phyloP scores from a whole-genome alignment of 2,329 filamentous ascomycete genomes.

The Sporothrix phasma region DNA sequence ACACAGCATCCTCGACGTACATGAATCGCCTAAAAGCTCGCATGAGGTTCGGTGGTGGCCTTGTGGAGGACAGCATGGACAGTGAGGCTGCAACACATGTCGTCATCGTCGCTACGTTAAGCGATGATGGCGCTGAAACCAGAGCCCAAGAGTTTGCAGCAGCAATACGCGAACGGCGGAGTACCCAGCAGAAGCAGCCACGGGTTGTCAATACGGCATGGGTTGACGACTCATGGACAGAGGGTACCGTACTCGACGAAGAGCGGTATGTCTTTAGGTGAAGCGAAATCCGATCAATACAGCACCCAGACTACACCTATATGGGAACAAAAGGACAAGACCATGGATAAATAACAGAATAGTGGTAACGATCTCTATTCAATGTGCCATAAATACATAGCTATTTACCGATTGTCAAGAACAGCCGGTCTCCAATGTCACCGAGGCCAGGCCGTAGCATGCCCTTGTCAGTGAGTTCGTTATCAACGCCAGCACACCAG shows the following conservation, averaged over 20 bases:
- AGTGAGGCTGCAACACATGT: conserved; percentile 60
- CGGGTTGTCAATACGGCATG: conserved; percentile 60
- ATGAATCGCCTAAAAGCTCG: conserved; percentile 36
- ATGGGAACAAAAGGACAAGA: not conserved
- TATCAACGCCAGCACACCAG: conserved; percentile 74
- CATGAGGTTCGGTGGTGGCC: conserved; percentile 60
- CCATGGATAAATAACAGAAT: not conserved
- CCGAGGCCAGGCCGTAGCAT: conserved; percentile 89
- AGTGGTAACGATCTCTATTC: not conserved
- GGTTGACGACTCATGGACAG: conserved; percentile 72
- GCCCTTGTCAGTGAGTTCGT: conserved; percentile 60
- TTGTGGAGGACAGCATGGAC: conserved; percentile 39
- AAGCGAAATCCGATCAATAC: not conserved
- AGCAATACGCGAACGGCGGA: conserved; percentile 37
- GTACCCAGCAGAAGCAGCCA: conserved; percentile 44
- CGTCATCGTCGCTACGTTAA: conserved; percentile 39
- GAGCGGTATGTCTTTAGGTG: conserved; percentile 41
- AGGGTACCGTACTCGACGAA: conserved; percentile 71
- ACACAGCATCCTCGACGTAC: not conserved
- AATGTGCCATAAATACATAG: not conserved
- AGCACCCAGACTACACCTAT: not conserved
- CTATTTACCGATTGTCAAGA: conserved; percentile 78
- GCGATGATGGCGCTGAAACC: conserved; percentile 26
- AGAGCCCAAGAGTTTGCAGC: conserved; percentile 30
- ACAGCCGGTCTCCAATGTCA: conserved; percentile 83